Percentiles rank a stretch among this genome's conserved stretches.
Conservation (phyloP, 2,329 filamentous ascomycete genomes). For the Ophiocordyceps australis region DNA sequence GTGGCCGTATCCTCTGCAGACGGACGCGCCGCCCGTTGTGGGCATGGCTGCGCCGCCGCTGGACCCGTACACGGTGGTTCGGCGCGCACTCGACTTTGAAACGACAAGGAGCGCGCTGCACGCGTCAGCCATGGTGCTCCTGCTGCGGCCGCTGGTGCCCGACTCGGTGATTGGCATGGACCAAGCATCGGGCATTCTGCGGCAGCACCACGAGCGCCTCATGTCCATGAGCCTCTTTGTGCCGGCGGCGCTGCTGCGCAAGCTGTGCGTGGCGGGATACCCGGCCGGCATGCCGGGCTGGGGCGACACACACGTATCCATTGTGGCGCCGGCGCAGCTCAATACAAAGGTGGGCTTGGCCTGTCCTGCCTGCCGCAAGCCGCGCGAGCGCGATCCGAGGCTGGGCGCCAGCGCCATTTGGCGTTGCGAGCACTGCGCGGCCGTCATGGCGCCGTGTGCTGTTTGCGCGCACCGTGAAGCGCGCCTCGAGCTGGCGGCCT, state of each 20-base stretch:
- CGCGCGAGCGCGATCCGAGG: conserved; percentile 31
- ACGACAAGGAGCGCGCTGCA: conserved; percentile 35
- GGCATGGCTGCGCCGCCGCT: conserved; percentile 18
- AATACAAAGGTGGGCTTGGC: conserved; percentile 33
- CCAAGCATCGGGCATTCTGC: conserved; percentile 36
- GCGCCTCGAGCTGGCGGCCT: conserved; percentile 19
- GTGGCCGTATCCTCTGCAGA: conserved; percentile 27
- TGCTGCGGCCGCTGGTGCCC: conserved; percentile 38
- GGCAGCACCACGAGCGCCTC: conserved; percentile 41
- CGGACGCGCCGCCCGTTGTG: conserved; percentile 2
- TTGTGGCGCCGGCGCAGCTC: conserved; percentile 35
- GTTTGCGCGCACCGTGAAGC: conserved; percentile 33
- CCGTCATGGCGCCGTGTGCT: conserved; percentile 35
- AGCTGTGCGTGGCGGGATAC: conserved; percentile 40
- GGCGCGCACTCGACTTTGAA: conserved; percentile 37
- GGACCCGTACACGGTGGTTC: conserved; percentile 34
- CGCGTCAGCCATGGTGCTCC: conserved; percentile 40
- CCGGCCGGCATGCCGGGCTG: conserved; percentile 29
- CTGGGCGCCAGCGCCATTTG: conserved; percentile 27
- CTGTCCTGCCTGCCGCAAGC: conserved; percentile 37
- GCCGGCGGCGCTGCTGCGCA: conserved; percentile 41
- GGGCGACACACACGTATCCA: conserved; percentile 33
- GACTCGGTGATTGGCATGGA: conserved; percentile 32
- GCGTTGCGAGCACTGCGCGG: conserved; percentile 36
- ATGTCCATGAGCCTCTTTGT: conserved; percentile 40